phyloP scores from a whole-genome alignment of 441 rosid species.

The Corymbia calophylla region DNA sequence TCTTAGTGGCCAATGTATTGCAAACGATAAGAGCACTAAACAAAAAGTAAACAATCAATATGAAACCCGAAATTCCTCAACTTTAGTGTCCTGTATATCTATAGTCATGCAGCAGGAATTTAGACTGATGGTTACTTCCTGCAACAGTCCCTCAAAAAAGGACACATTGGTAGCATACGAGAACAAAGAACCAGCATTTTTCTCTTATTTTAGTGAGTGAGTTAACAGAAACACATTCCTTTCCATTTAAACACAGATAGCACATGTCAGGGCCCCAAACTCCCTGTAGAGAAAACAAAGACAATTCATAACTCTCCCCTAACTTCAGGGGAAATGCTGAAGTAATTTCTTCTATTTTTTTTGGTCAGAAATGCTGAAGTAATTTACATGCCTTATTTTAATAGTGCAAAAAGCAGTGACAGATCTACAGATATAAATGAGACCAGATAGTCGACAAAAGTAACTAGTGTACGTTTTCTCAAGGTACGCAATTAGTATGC shows the following conservation, averaged over 20 bases:
- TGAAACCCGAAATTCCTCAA: not conserved
- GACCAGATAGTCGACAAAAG: not conserved
- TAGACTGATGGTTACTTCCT: not conserved
- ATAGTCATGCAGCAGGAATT: not conserved
- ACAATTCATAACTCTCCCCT: not conserved
- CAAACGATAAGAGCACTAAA: not conserved
- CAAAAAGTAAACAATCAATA: not conserved
- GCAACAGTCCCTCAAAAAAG: not conserved
- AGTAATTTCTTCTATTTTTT: not conserved
- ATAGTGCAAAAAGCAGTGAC: not conserved
- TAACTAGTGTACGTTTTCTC: not conserved
- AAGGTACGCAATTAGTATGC: not conserved
- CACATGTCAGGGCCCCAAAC: not conserved
- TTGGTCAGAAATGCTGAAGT: not conserved
- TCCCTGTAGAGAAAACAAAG: not conserved
- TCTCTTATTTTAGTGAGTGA: not conserved
- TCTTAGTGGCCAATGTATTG: not conserved
- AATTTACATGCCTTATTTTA: not conserved
- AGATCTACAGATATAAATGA: not conserved
- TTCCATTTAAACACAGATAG: not conserved
- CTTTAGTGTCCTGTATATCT: not conserved
- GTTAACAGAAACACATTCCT: not conserved
- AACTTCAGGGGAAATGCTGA: not conserved
- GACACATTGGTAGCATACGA: not conserved
- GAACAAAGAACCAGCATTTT: not conserved